Percentiles rank a stretch among this genome's conserved stretches.
These are phyloP conservation scores for Teratosphaeria destructans DNA, from an alignment of 2,329 filamentous ascomycete species.

Conservation along the genomic window DNA sequence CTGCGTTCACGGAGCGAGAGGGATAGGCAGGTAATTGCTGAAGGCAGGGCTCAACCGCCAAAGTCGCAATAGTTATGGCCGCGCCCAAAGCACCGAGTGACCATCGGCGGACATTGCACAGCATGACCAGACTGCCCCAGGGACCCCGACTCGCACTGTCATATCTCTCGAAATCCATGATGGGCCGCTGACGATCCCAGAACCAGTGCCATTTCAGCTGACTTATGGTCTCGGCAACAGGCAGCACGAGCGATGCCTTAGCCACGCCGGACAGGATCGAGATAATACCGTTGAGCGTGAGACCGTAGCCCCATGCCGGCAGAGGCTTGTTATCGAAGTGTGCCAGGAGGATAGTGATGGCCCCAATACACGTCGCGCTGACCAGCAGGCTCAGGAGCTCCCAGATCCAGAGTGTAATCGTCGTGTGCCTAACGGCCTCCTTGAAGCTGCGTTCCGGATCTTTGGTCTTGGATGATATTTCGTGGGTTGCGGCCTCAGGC, in stretches of 20 bases:
- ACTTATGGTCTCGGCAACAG: constrained; percentile 8
- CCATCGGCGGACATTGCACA: constrained; percentile 1
- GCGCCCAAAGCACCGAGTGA: constrained; percentile 7
- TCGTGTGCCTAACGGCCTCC: not conserved
- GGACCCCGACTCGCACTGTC: constrained; percentile 10
- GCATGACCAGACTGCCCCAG: constrained; percentile 9
- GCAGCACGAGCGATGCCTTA: constrained; percentile 8
- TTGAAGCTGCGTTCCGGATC: not conserved
- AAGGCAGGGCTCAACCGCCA: constrained; percentile 5
- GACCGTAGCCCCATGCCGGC: constrained; percentile 5
- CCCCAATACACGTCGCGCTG: constrained; percentile 6
- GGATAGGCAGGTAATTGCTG: constrained; percentile 7
- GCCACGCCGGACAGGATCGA: constrained; percentile 6
- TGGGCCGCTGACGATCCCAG: constrained; percentile 2
- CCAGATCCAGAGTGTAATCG: constrained; percentile 9
- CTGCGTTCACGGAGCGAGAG: no score
- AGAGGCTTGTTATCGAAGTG: constrained; percentile 6
- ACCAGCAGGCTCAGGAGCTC: constrained; percentile 8
- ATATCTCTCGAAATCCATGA: constrained; percentile 9
- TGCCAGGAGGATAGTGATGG: constrained; percentile 6
- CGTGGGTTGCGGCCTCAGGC: not conserved
- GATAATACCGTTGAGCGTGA: constrained; percentile 12
- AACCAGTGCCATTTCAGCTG: constrained; percentile 15
- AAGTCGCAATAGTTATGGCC: constrained; percentile 3
- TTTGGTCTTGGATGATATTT: not conserved